Base-by-base conservation (phyloP, 495 filamentous ascomycete genomes). In the Chaetomidium leptoderma region DNA sequence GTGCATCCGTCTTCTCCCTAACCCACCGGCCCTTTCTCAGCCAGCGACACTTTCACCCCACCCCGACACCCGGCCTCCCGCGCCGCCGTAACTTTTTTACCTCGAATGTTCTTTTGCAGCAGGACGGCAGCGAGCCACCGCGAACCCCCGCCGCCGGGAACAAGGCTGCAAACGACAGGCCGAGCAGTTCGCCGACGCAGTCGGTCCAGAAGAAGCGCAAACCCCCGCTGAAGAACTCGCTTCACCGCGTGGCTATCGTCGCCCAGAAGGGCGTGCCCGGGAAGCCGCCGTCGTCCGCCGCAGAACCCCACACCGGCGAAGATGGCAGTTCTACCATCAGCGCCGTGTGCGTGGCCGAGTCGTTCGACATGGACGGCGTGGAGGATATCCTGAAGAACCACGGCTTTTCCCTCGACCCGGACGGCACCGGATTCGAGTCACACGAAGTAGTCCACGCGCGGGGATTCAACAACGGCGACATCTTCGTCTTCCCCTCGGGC, bases 401-500 rank as follows among this genome's bases (percentile, higher is more conserved):
- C 71, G 89, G 87, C 47, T 92, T 81, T 79, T 55, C 81, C 71
- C 72, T 86, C 69, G 63, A 88, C 82, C 68, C 81, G 68, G 66
- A 85, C 70, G 54, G 70, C 17, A 78, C 78, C 23, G 83, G 81
- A 52, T 81, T 90, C 46, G 74, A 83, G 24, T 70, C 77, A 3
- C 76, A 81, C 39, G 83, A 88, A 66, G 81, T 83, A 19, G 78
- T 81, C 11, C 80, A 83, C 61, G 78, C 78, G 13, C 62, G 79
- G 19, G 78, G 78, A 0, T 71, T 79, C 30, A 82, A 80, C 57
- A 68, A 74, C 50, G 91, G 91, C 13, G 93, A 97, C 69, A 80
- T 97, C 14, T 97, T 97, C 62, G 84, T 98, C n/a, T 98, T 98
- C 63, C 91, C 93, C 6, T 96, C 92, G 1, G 93, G 93, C 3